Base-by-base conservation (phyloP, 768 basidiomycete species). In the Floccularia luteovirens region DNA sequence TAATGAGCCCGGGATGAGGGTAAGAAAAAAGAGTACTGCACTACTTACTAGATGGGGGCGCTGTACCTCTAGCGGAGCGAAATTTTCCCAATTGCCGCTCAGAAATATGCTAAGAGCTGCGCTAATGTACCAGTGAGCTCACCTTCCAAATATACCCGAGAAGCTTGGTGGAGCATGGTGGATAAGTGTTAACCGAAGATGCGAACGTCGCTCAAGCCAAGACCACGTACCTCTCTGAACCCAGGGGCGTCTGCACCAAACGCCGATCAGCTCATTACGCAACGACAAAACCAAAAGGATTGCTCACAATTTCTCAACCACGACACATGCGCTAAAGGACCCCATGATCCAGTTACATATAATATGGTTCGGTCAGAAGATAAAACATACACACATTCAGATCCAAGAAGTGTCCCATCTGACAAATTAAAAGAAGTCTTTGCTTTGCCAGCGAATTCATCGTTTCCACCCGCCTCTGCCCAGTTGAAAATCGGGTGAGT, bases 131-230 rank as follows among this genome's bases (percentile, higher is more conserved):
- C n/a, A n/a, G n/a, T n/a, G n/a, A n/a, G n/a, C n/a, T 20, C 47
- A 77, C 77, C 64, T 77, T 82, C 69, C 72, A 80, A 41, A 80
- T 57, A 55, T 84, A 82, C 54, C 77, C 79, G 35, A 82, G 63
- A 6, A 82, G 60, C 67, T 75, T 31, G 22, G 20, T 38, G 39
- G 27, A n/a, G n/a, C n/a, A n/a, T n/a, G n/a, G n/a, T 36, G 31
- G 33, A 19, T 21, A 36, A 24, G 38, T 40, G 17, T 42, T 39
- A 19, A 14, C 23, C 31, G 8, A 16, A 31, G 19, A 42, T 16
- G 28, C 33, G 1, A 39, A 11, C 13, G 17, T 4, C 27, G 16
- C 20, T 8, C n/a, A 17, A 17, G 32, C 7, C 7, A 43, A 28
- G 27, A 23, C 25, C 4, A 54, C 67, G 46, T 53, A 73, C 74